Conservation (phyloP, 2,329 filamentous ascomycete species). For the Zarea fungicola region DNA sequence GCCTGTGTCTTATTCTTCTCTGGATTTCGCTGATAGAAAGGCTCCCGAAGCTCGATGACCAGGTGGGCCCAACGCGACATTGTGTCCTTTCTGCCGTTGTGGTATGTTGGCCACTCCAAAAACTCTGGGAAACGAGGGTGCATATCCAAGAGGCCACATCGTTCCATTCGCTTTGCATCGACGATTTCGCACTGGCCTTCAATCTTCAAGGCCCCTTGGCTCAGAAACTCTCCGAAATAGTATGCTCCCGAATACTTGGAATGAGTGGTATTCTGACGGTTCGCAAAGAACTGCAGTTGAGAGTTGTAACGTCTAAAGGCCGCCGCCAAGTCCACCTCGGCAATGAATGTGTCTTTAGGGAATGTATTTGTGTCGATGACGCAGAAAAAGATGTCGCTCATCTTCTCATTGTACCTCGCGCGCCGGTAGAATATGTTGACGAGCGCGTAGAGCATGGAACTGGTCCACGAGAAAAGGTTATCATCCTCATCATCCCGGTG, state of each 20-base stretch:
- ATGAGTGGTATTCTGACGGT: background rate
- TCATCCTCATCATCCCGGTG: background rate
- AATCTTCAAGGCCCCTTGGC: conserved; percentile 6
- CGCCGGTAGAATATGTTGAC: conserved; percentile 7
- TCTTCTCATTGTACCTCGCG: background rate
- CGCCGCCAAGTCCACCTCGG: conserved; percentile 8
- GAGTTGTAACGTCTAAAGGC: background rate
- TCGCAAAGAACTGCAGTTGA: background rate
- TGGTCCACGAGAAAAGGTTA: conserved; percentile 13
- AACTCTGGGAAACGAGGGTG: background rate
- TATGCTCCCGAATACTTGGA: background rate
- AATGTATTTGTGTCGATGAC: conserved; percentile 1
- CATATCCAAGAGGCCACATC: background rate
- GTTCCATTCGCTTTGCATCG: conserved; percentile 1
- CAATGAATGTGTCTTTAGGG: background rate
- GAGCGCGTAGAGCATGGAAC: conserved; percentile 11
- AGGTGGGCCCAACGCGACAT: background rate
- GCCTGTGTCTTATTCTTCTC: background rate
- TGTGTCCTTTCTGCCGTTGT: background rate
- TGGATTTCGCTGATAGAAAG: background rate
- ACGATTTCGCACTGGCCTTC: background rate
- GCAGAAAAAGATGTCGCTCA: conserved; percentile 1
- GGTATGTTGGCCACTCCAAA: background rate
- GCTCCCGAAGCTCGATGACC: background rate
- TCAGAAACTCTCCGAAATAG: conserved; percentile 11